phyloP scores from a whole-genome alignment of 2,329 filamentous ascomycete species.

The Diaporthe citrichinensis region DNA sequence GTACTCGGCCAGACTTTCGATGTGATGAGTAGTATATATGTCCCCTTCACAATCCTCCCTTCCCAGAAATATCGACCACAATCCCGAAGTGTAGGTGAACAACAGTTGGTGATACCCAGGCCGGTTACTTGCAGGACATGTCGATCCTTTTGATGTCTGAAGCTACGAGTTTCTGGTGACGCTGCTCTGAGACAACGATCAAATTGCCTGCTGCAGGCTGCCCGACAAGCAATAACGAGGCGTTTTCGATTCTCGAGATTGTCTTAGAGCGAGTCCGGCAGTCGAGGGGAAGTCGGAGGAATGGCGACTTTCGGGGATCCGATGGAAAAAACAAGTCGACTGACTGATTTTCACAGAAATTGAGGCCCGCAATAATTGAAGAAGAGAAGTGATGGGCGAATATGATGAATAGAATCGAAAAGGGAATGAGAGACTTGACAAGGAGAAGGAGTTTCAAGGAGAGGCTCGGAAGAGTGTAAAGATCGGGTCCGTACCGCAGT shows the following conservation, averaged over 20 bases:
- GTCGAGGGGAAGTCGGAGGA: constrained; percentile 8
- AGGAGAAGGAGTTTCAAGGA: constrained; percentile 19
- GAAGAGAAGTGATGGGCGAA: constrained; percentile 8
- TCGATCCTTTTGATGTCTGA: constrained; percentile 8
- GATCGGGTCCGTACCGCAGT: constrained; percentile 24
- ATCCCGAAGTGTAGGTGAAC: constrained; percentile 2
- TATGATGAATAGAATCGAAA: constrained; percentile 11
- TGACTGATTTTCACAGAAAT: neutral
- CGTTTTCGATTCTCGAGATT: constrained; percentile 1
- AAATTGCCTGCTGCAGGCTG: constrained; percentile 12
- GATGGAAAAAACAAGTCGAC: neutral
- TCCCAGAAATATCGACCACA: constrained; percentile 4
- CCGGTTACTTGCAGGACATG: constrained; percentile 25
- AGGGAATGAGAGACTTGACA: constrained; percentile 11
- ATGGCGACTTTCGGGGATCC: neutral
- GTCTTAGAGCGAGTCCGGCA: neutral
- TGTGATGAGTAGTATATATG: neutral
- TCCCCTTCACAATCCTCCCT: constrained; percentile 4
- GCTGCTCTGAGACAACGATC: neutral
- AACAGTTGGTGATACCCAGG: neutral
- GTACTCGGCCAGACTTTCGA: neutral
- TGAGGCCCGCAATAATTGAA: neutral
- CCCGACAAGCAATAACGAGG: constrained; percentile 10
- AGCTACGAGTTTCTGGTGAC: constrained; percentile 6
- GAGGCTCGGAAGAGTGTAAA: constrained; percentile 27